These are phyloP conservation scores for Rhododendron mucronatum DNA, from an alignment of 148 eudicot genomes.

Conservation along the genomic window DNA sequence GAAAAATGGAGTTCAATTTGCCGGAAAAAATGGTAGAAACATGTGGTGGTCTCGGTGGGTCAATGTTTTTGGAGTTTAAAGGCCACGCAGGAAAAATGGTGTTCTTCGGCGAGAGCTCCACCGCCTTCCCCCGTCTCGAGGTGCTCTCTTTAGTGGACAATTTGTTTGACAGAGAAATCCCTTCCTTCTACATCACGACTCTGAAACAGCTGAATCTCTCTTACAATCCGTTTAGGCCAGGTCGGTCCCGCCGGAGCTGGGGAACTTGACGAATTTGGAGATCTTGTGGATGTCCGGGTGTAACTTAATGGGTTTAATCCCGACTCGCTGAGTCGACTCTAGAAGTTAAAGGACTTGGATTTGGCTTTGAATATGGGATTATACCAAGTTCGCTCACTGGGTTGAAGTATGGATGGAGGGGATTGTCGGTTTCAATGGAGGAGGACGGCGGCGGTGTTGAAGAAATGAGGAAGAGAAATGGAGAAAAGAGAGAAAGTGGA, in stretches of 20 bases:
- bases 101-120: constrained; percentile 62
- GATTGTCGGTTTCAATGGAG: too few species aligned
- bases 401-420: constrained; percentile 10
- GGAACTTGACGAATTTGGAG: constrained; percentile 46
- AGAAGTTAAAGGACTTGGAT: constrained; percentile 46
- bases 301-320: constrained; percentile 54
- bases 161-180: constrained; percentile 57
- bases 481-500: too few species aligned
- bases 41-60: too few species aligned
- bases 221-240: constrained; percentile 58
- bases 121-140: constrained; percentile 43
- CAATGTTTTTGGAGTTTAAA: too few species aligned
- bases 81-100: too few species aligned
- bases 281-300: constrained; percentile 50
- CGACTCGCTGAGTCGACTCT: constrained; percentile 48
- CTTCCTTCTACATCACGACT: constrained; percentile 43
- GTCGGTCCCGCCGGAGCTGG: constrained; percentile 56
- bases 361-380: constrained; percentile 48
- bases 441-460: too few species aligned
- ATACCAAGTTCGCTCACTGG: constrained; percentile 58
- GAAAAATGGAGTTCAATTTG: too few species aligned
- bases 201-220: constrained; percentile 56
- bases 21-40: too few species aligned
- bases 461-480: too few species aligned
- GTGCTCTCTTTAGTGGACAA: constrained; percentile 45